Conservation (phyloP, 306 rosid genomes). For the Quercus aquifolioides region DNA sequence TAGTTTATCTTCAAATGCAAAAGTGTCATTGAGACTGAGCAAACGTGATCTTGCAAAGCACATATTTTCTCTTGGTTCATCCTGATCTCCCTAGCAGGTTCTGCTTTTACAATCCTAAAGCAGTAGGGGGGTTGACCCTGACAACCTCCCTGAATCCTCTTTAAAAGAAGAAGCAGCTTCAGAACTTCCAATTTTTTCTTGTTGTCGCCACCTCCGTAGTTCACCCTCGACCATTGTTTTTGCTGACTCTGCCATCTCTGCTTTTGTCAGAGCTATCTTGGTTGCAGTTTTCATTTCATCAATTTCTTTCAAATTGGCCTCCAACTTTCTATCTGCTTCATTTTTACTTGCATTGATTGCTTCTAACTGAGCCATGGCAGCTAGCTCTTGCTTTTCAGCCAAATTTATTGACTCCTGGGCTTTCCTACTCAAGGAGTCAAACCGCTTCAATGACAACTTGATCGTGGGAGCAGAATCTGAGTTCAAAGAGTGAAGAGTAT, state of each 20-base stretch:
- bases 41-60: constrained; percentile 10
- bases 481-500: neutral
- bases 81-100: neutral
- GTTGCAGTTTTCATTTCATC: constrained; percentile 67
- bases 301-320: constrained; percentile 56
- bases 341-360: constrained; percentile 37
- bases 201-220: constrained; percentile 44
- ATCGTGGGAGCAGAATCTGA: constrained; percentile 37
- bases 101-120: constrained; percentile 6
- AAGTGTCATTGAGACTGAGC: constrained; percentile 13
- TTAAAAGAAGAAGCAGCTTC: constrained; percentile 13
- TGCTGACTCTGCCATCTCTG: constrained; percentile 68
- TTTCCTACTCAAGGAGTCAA: constrained; percentile 45
- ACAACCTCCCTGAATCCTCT: constrained; percentile 12
- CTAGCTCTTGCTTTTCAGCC: constrained; percentile 53
- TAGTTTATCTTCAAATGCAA: constrained; percentile 11
- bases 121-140: constrained; percentile 12
- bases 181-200: constrained; percentile 37
- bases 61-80: constrained; percentile 9
- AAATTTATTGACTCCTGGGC: constrained; percentile 39
- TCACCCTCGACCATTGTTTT: constrained; percentile 56
- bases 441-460: constrained; percentile 43
- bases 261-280: constrained; percentile 56
- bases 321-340: constrained; percentile 49
- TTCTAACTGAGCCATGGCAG: constrained; percentile 34